phyloP scores from a whole-genome alignment of 2,329 filamentous ascomycete species.

The Clonostachys sp. region DNA sequence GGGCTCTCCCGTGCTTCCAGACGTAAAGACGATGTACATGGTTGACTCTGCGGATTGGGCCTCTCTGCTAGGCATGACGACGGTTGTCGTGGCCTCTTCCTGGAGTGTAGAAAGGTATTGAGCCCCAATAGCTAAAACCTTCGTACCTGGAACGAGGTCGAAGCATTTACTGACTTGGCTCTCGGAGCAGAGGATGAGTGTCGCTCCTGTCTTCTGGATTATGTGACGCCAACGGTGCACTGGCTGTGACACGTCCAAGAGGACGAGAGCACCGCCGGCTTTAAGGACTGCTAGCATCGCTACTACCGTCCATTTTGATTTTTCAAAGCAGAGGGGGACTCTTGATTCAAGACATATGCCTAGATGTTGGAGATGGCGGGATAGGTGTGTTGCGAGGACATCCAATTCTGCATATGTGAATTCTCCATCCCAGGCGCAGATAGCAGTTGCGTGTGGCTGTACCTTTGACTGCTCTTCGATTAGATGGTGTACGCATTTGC shows the following conservation, averaged over 20 bases:
- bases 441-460: constrained; percentile 17
- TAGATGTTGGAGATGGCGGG: constrained; percentile 5
- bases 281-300: constrained; percentile 24
- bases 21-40: constrained; percentile 13
- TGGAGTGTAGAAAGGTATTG: neutral
- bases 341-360: constrained; percentile 13
- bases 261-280: constrained; percentile 21
- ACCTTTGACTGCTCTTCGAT: neutral
- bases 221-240: constrained; percentile 9
- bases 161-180: constrained; percentile 1
- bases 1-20: constrained; percentile 14
- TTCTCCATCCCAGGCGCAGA: constrained; percentile 13
- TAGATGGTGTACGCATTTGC: neutral
- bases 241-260: constrained; percentile 29
- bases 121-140: constrained; percentile 1
- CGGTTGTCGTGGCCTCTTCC: too few relatives aligned
- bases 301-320: constrained; percentile 24
- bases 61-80: too few relatives aligned
- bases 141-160: constrained; percentile 2
- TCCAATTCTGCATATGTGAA: constrained; percentile 15
- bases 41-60: neutral
- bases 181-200: constrained; percentile 1
- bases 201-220: neutral
- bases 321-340: constrained; percentile 26
- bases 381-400: constrained; percentile 3